These are phyloP conservation scores for Naematelia aurantialba DNA, from an alignment of 768 basidiomycete genomes.

Conservation along the genomic window DNA sequence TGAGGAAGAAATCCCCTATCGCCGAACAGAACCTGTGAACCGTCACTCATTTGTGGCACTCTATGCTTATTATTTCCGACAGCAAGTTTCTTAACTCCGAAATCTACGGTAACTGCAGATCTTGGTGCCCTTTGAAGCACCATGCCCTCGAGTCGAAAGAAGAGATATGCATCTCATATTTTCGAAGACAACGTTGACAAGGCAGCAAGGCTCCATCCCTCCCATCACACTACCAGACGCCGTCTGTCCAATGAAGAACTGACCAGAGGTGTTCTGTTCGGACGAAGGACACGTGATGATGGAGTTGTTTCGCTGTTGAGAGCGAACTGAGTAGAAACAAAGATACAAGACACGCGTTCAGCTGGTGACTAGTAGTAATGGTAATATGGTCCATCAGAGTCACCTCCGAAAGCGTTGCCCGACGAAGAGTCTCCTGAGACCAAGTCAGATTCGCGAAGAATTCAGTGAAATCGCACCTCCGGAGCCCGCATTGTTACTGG, in stretches of 20 bases:
- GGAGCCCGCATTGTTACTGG: constrained; percentile 30
- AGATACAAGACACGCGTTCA: neutral
- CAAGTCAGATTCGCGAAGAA: neutral
- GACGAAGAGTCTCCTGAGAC: constrained; percentile 25
- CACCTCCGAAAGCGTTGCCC: constrained; percentile 28
- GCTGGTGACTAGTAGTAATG: constrained; percentile 15
- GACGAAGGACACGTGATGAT: neutral
- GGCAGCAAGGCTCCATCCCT: neutral
- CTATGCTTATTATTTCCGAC: neutral
- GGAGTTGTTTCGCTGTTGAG: neutral
- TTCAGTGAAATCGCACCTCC: constrained; percentile 22
- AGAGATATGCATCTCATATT: neutral
- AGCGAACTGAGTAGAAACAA: neutral
- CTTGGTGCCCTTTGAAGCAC: neutral
- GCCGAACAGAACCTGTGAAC: no score
- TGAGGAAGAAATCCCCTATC: constrained; percentile 3
- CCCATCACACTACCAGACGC: neutral
- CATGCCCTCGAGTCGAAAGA: no score
- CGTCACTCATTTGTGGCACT: neutral
- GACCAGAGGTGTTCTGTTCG: neutral
- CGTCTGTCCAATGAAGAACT: neutral
- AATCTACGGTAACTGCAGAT: neutral
- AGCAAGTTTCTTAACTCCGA: neutral
- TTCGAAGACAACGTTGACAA: neutral
- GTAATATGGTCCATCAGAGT: constrained; percentile 11